Conservation (phyloP, 108 stramenopile genomes). For the Cylindrotheca closterium region DNA sequence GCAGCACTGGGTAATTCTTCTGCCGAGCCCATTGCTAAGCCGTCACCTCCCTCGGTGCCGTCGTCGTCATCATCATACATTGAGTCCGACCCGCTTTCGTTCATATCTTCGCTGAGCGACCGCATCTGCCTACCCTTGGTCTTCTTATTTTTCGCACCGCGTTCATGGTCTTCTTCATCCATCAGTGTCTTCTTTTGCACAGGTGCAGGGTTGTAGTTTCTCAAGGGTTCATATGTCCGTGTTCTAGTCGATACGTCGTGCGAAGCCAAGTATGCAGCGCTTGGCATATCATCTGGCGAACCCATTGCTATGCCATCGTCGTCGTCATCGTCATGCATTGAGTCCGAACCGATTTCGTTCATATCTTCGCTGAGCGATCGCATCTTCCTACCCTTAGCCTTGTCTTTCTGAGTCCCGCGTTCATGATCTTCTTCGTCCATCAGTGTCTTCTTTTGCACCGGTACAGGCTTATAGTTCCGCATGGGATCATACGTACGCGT, state of each 20-base stretch:
- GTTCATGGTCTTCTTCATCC: background rate
- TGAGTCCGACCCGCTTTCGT: background rate
- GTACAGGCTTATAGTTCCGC: background rate
- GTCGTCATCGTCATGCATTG: background rate
- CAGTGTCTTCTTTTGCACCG: background rate
- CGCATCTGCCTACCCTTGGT: background rate
- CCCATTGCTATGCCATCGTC: background rate
- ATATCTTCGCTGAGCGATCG: background rate
- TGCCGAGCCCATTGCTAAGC: background rate
- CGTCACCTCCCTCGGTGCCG: background rate
- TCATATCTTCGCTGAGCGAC: background rate
- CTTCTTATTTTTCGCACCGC: background rate
- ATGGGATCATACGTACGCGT: background rate
- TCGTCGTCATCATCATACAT: conserved; percentile 1
- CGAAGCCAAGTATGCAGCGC: background rate
- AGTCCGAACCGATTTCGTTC: background rate
- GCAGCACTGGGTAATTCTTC: background rate
- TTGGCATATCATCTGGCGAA: background rate
- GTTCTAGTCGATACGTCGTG: background rate
- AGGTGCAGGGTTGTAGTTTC: background rate
- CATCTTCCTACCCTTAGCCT: too few species aligned
- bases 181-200: background rate
- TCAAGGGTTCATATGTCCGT: background rate
- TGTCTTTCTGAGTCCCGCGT: background rate
- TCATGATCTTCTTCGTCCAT: background rate